A percentile compares a stretch with the other conserved stretches of the same genome.
Conservation (phyloP, 2,329 filamentous ascomycete genomes). For the Arthrobotrys pseudoclavata region DNA sequence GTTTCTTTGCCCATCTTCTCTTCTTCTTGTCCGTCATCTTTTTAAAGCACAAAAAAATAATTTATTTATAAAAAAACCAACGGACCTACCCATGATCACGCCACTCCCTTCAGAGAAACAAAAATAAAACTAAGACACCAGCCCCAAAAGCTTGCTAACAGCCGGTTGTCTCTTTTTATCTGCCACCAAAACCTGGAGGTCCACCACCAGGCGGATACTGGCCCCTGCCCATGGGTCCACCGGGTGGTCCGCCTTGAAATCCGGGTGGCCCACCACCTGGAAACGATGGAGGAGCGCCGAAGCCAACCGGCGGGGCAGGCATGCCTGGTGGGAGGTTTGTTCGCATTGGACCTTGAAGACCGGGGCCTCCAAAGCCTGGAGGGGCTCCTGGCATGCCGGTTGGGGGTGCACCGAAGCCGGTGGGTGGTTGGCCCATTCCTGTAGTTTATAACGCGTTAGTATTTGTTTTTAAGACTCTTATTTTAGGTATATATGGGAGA, state of each 20-base stretch:
- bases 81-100: conserved; percentile 31
- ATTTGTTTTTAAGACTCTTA: conserved; percentile 63
- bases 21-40: conserved; percentile 8
- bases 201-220: conserved; percentile 56
- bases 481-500: conserved; percentile 34
- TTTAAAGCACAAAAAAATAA: conserved; percentile 13
- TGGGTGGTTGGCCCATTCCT: conserved; percentile 62
- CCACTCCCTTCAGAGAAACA: conserved; percentile 1
- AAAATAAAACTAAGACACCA: conserved; percentile 3
- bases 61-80: conserved; percentile 12
- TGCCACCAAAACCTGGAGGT: conserved; percentile 56
- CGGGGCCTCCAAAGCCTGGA: conserved; percentile 62
- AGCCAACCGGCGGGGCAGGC: conserved; percentile 54
- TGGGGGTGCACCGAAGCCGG: conserved; percentile 62
- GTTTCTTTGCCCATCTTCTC: conserved; percentile 32
- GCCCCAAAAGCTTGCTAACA: conserved; percentile 12
- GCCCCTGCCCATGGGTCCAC: conserved; percentile 56
- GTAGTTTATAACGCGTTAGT: conserved; percentile 65
- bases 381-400: conserved; percentile 60
- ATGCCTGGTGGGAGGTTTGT: conserved; percentile 59
- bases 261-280: conserved; percentile 54
- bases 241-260: conserved; percentile 52
- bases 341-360: conserved; percentile 57
- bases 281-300: conserved; percentile 56
- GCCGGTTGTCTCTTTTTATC: conserved; percentile 29